A percentile compares a stretch with the other conserved stretches of the same genome.
phyloP scores from a whole-genome alignment of 768 basidiomycete genomes.

The Mycena leptocephala region DNA sequence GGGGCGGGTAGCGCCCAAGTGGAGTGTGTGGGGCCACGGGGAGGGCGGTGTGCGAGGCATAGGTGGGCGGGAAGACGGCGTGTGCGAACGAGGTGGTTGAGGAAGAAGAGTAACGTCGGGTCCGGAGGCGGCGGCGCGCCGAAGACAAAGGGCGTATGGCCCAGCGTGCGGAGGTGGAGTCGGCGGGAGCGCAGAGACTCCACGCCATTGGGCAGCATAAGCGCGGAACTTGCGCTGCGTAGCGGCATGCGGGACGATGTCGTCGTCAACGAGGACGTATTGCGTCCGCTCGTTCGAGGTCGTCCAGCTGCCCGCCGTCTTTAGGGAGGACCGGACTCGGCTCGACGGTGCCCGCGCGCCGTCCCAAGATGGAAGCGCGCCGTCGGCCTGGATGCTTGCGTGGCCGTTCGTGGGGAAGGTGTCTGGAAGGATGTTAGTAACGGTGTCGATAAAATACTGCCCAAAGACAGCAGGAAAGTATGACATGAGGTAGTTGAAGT shows the following conservation, averaged over 20 bases:
- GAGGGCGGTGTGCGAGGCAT: background rate
- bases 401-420: background rate
- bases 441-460: no score
- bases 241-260: constrained; percentile 60
- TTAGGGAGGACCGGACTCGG: no score
- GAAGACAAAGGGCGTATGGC: constrained; percentile 22
- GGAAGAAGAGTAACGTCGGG: constrained; percentile 35
- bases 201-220: constrained; percentile 78
- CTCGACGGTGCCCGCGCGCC: constrained; percentile 39
- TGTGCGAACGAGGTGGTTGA: background rate
- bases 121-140: constrained; percentile 42
- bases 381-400: no score
- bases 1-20: background rate
- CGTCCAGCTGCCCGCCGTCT: constrained; percentile 48
- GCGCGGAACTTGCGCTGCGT: constrained; percentile 67
- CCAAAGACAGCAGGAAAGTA: no score
- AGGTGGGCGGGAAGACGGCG: background rate
- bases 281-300: constrained; percentile 64
- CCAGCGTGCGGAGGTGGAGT: constrained; percentile 29
- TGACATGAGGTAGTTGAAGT: no score
- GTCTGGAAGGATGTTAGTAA: constrained; percentile 39
- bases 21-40: background rate
- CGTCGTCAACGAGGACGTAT: constrained; percentile 63
- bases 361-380: constrained; percentile 45
- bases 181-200: constrained; percentile 67